phyloP scores from a whole-genome alignment of 768 basidiomycete genomes.

The Boletus reticulatus region DNA sequence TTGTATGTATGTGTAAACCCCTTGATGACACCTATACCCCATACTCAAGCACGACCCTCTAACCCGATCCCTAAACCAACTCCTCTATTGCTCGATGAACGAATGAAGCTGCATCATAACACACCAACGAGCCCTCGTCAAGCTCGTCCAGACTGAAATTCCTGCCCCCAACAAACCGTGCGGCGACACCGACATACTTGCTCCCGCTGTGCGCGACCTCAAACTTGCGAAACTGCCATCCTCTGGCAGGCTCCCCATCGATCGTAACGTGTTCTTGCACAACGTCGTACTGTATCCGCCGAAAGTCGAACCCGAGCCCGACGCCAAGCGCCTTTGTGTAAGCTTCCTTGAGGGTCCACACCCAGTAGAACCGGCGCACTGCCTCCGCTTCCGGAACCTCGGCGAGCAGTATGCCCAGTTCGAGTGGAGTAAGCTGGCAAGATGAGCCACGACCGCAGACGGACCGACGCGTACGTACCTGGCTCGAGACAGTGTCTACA shows the following conservation, averaged over 20 bases:
- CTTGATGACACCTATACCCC: slow-evolving; percentile 11
- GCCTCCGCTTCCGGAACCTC: slow-evolving; percentile 47
- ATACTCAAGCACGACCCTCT: slow-evolving; percentile 16
- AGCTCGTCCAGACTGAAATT: slow-evolving; percentile 31
- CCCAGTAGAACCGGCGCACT: slow-evolving; percentile 68
- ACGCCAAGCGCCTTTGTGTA: slow-evolving; percentile 86
- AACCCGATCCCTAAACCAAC: slow-evolving; percentile 28
- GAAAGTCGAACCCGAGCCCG: slow-evolving; percentile 81
- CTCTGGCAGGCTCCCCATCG: slow-evolving; percentile 53
- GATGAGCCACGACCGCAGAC: not conserved
- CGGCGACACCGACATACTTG: slow-evolving; percentile 65
- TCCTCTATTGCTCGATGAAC: slow-evolving; percentile 45
- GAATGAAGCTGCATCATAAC: slow-evolving; percentile 48
- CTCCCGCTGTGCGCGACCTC: slow-evolving; percentile 46
- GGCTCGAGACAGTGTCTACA: slow-evolving; percentile 59
- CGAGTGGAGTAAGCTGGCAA: slow-evolving; percentile 40
- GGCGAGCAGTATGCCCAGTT: slow-evolving; percentile 33
- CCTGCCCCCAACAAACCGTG: slow-evolving; percentile 52
- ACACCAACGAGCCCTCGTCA: slow-evolving; percentile 41
- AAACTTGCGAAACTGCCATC: slow-evolving; percentile 72
- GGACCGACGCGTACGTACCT: slow-evolving; percentile 40
- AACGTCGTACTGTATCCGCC: slow-evolving; percentile 69
- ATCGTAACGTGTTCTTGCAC: slow-evolving; percentile 49
- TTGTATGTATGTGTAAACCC: slow-evolving; percentile 10
- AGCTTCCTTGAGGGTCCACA: slow-evolving; percentile 92